phyloP scores from a whole-genome alignment of 2,329 filamentous ascomycete species.

The Talaromyces sp. region DNA sequence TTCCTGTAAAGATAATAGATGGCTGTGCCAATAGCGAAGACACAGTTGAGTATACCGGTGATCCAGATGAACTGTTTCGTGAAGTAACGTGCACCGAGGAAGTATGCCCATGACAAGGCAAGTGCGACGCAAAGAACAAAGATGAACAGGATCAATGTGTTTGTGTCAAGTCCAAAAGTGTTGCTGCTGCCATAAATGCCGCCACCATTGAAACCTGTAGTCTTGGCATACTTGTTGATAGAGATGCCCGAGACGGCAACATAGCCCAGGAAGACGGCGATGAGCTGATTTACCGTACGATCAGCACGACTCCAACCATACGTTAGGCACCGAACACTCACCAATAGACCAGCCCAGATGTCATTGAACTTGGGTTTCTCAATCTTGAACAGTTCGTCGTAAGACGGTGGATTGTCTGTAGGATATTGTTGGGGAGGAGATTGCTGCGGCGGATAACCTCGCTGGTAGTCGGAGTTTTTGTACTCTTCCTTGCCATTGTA shows the following conservation, averaged over 20 bases:
- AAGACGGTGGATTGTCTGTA: constrained; percentile 37
- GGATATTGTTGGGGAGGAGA: constrained; percentile 22
- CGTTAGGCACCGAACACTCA: constrained; percentile 31
- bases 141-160: constrained; percentile 78
- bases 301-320: neutral
- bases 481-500: constrained; percentile 18
- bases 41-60: constrained; percentile 81
- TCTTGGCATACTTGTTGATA: constrained; percentile 66
- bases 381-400: constrained; percentile 77
- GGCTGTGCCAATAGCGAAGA: constrained; percentile 76
- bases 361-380: constrained; percentile 86
- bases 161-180: constrained; percentile 67
- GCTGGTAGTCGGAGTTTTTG: constrained; percentile 1
- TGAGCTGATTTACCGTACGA: constrained; percentile 50
- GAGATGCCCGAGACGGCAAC: constrained; percentile 69
- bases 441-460: constrained; percentile 1
- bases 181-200: constrained; percentile 69
- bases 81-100: constrained; percentile 68
- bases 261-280: constrained; percentile 67
- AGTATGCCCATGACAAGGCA: constrained; percentile 70
- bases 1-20: constrained; percentile 74
- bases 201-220: constrained; percentile 59
- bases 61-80: constrained; percentile 92
- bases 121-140: constrained; percentile 71
- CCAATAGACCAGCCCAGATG: constrained; percentile 77